Evolutionary conservation across 1,139 yeast species (phyloP).

Genomic region (Nakaseomyces glabratus): DNA sequence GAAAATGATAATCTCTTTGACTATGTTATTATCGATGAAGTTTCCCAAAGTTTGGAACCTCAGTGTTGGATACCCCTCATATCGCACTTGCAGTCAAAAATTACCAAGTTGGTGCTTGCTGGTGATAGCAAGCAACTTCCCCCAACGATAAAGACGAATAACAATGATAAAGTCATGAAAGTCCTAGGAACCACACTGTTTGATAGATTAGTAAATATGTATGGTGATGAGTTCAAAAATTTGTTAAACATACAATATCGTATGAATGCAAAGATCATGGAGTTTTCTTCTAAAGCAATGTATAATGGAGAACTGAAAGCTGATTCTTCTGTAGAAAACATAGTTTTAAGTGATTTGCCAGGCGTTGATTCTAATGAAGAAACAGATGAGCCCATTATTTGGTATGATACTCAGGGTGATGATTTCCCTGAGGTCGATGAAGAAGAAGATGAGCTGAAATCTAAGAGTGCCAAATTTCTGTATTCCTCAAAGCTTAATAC

Average conservation of each 20-base stretch:
- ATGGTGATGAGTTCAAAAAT: slow-evolving; percentile 44
- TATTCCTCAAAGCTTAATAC: slow-evolving; percentile 58
- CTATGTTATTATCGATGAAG: slow-evolving; percentile 87
- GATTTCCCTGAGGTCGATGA: slow-evolving; percentile 55
- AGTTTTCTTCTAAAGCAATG: slow-evolving; percentile 60
- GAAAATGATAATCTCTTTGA: slow-evolving; percentile 44
- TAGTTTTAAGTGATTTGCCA: slow-evolving; percentile 48
- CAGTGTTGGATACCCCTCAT: slow-evolving; percentile 96
- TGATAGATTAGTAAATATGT: slow-evolving; percentile 55
- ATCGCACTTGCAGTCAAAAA: slow-evolving; percentile 43
- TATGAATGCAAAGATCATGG: slow-evolving; percentile 74
- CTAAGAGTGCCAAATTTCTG: slow-evolving; percentile 12
- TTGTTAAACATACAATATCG: slow-evolving; percentile 74
- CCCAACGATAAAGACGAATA: slow-evolving; percentile 54
- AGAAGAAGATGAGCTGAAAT: slow-evolving; percentile 26
- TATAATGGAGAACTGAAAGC: slow-evolving; percentile 61
- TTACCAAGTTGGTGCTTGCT: slow-evolving; percentile 59
- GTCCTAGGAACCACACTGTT: slow-evolving; percentile 60
- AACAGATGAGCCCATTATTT: slow-evolving; percentile 44
- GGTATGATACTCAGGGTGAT: slow-evolving; percentile 96
- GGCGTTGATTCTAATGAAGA: slow-evolving; percentile 40
- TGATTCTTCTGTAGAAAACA: slow-evolving; percentile 46
- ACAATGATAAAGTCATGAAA: slow-evolving; percentile 28
- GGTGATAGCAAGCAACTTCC: slow-evolving; percentile 88
- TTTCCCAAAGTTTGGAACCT: slow-evolving; percentile 87